These are phyloP conservation scores for Globisporangium cederbergense DNA, from an alignment of 352 stramenopile genomes.

Conservation along the genomic window DNA sequence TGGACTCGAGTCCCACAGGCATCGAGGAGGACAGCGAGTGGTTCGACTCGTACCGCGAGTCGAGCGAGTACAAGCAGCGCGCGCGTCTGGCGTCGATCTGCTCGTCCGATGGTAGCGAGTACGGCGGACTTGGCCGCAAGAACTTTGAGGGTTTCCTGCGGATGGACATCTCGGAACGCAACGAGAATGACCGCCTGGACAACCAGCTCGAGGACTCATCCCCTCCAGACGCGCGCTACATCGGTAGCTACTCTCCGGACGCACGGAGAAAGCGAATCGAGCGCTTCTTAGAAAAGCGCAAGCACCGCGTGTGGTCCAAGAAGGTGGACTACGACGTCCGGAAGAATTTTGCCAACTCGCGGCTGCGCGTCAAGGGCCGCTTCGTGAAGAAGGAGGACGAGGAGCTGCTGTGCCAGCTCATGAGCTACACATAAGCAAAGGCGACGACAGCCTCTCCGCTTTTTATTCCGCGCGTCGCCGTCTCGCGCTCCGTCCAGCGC, in stretches of 20 bases:
- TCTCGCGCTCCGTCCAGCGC: not conserved
- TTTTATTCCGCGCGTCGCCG: slow-evolving; percentile 8
- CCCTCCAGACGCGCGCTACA: slow-evolving; percentile 52
- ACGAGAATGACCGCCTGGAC: slow-evolving; percentile 34
- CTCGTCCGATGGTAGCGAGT: slow-evolving; percentile 75
- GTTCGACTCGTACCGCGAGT: slow-evolving; percentile 53
- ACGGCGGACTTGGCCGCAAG: slow-evolving; percentile 63
- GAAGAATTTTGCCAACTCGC: slow-evolving; percentile 99
- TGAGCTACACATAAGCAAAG: slow-evolving; percentile 67
- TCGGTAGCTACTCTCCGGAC: slow-evolving; percentile 88
- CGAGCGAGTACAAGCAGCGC: slow-evolving; percentile 67
- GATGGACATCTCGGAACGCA: slow-evolving; percentile 74
- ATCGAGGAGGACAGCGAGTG: slow-evolving; percentile 63
- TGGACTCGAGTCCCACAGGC: slow-evolving; percentile 66
- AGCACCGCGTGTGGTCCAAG: slow-evolving; percentile 94
- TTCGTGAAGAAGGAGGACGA: slow-evolving; percentile 99
- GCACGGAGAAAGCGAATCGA: slow-evolving; percentile 83
- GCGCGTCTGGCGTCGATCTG: slow-evolving; percentile 65
- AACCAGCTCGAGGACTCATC: slow-evolving; percentile 30
- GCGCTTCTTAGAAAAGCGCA: slow-evolving; percentile 91
- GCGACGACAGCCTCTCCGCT: slow-evolving; percentile 6
- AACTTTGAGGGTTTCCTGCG: slow-evolving; percentile 78
- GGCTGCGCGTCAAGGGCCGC: slow-evolving; percentile 95
- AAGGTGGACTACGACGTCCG: slow-evolving; percentile 98
- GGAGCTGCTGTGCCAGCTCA: slow-evolving; percentile 80